Conservation (phyloP, 2,329 filamentous ascomycete genomes). For the Metarhizium anisopliae region DNA sequence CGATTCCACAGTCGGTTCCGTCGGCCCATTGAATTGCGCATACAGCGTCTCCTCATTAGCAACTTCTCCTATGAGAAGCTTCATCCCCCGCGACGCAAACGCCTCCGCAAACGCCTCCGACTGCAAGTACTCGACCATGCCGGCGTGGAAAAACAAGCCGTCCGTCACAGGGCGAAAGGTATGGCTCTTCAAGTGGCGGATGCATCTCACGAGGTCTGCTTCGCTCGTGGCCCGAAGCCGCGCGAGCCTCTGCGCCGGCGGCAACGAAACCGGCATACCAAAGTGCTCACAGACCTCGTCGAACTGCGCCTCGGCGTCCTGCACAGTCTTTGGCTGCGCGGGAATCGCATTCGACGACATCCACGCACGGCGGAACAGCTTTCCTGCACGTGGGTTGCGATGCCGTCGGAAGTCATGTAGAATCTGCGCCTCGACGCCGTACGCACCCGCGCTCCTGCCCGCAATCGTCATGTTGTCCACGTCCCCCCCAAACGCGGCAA, state of each 20-base stretch:
- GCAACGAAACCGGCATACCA: slow-evolving; percentile 13
- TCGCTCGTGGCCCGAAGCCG: neutral
- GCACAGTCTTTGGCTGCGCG: slow-evolving; percentile 30
- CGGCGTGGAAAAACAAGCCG: slow-evolving; percentile 27
- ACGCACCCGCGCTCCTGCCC: slow-evolving; percentile 34
- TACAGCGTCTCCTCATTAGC: slow-evolving; percentile 35
- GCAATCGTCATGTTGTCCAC: slow-evolving; percentile 33
- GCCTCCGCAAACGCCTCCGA: slow-evolving; percentile 26
- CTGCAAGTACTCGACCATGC: slow-evolving; percentile 28
- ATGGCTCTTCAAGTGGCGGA: slow-evolving; percentile 31
- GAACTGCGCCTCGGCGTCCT: slow-evolving; percentile 29
- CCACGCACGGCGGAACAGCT: slow-evolving; percentile 27
- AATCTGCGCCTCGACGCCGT: slow-evolving; percentile 32
- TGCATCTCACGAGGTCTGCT: slow-evolving; percentile 21
- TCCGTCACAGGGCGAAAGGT: slow-evolving; percentile 37
- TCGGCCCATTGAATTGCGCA: slow-evolving; percentile 28
- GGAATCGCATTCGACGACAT: slow-evolving; percentile 38
- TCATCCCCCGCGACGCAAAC: slow-evolving; percentile 24
- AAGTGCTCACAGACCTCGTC: slow-evolving; percentile 31
- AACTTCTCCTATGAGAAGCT: slow-evolving; percentile 33
- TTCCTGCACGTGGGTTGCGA: neutral
- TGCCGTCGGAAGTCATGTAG: slow-evolving; percentile 22
- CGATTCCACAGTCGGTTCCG: slow-evolving; percentile 21
- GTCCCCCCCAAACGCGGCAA: slow-evolving; percentile 36
- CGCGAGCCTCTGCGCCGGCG: neutral